Percentiles rank a stretch among this genome's conserved stretches.
phyloP scores from a whole-genome alignment of 1,284 basidiomycete genomes.

The Cystobasidiaceae sp. region DNA sequence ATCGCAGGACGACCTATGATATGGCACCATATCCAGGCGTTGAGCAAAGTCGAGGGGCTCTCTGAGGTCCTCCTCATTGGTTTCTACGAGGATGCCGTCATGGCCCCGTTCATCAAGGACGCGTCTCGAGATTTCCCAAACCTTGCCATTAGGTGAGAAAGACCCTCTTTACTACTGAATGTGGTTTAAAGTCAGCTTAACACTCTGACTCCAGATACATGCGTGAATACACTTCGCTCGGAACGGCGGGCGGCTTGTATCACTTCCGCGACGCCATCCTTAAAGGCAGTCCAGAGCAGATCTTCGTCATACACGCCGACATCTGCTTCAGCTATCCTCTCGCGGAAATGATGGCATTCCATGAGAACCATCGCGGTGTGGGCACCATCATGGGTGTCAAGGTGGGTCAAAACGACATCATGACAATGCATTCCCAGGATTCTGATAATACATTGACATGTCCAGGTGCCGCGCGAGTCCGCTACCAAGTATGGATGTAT shows the following conservation, averaged over 20 bases:
- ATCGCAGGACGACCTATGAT: conserved; percentile 52
- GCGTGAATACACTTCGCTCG: conserved; percentile 52
- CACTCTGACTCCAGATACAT: conserved; percentile 47
- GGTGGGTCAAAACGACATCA: conserved; percentile 37
- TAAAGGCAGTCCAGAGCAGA: conserved; percentile 49
- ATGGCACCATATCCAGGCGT: conserved; percentile 53
- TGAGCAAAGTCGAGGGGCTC: conserved; percentile 50
- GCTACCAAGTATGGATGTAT: conserved; percentile 52
- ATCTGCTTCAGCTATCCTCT: conserved; percentile 52
- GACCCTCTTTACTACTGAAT: neutral
- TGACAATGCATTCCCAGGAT: neutral
- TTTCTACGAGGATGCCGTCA: conserved; percentile 53
- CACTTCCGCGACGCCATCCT: conserved; percentile 52
- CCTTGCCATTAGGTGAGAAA: conserved; percentile 48
- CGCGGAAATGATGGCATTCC: conserved; percentile 49
- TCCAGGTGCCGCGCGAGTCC: conserved; percentile 49
- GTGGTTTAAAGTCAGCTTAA: neutral
- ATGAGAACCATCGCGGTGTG: conserved; percentile 51
- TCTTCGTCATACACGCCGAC: conserved; percentile 55
- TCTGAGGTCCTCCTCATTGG: conserved; percentile 53
- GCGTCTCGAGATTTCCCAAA: conserved; percentile 52
- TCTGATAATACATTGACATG: neutral
- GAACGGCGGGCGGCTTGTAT: conserved; percentile 48
- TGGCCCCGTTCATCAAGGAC: conserved; percentile 51
- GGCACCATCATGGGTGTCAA: conserved; percentile 53